Percentiles rank a stretch among this genome's conserved stretches.
Conservation (phyloP, 192 early-diverging fungal genomes). For the Linderina pennispora region DNA sequence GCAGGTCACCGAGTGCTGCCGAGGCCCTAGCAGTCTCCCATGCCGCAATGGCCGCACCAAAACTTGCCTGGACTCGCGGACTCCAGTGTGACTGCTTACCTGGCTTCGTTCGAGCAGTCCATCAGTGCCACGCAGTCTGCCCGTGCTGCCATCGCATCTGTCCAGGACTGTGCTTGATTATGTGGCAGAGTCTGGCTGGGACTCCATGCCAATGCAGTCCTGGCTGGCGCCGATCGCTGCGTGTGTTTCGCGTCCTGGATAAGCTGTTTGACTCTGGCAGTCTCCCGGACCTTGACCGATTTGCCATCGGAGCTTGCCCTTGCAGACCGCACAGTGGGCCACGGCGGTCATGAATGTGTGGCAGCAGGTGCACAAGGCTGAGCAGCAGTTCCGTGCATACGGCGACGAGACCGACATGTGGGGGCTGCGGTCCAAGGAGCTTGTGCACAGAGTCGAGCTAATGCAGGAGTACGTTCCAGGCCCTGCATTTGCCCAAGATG, state of each 20-base stretch:
- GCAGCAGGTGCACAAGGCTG: slow-evolving; percentile 31
- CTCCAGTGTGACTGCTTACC: not conserved
- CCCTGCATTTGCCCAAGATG: slow-evolving; percentile 27
- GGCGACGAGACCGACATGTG: slow-evolving; percentile 13
- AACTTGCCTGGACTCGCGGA: slow-evolving; percentile 6
- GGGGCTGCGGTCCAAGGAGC: slow-evolving; percentile 35
- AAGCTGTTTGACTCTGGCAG: too few relatives aligned
- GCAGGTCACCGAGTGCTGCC: not conserved
- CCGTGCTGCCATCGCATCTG: not conserved
- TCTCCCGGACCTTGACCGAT: too few relatives aligned
- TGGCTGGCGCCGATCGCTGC: too few relatives aligned
- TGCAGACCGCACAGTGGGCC: slow-evolving; percentile 21
- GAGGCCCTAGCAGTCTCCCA: slow-evolving; percentile 2
- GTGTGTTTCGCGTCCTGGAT: too few relatives aligned
- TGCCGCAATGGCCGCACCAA: slow-evolving; percentile 1
- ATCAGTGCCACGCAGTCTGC: not conserved
- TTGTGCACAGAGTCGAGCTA: slow-evolving; percentile 20
- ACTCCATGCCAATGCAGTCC: too few relatives aligned
- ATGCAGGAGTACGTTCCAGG: slow-evolving; percentile 14
- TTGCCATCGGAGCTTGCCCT: too few relatives aligned
- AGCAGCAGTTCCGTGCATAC: slow-evolving; percentile 6
- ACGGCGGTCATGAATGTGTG: slow-evolving; percentile 39
- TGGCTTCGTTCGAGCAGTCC: not conserved
- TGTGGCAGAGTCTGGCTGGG: too few relatives aligned
- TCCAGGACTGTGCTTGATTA: too few relatives aligned